These are phyloP conservation scores for Sutorius australiensis DNA, from an alignment of 768 basidiomycete genomes.

Conservation along the genomic window DNA sequence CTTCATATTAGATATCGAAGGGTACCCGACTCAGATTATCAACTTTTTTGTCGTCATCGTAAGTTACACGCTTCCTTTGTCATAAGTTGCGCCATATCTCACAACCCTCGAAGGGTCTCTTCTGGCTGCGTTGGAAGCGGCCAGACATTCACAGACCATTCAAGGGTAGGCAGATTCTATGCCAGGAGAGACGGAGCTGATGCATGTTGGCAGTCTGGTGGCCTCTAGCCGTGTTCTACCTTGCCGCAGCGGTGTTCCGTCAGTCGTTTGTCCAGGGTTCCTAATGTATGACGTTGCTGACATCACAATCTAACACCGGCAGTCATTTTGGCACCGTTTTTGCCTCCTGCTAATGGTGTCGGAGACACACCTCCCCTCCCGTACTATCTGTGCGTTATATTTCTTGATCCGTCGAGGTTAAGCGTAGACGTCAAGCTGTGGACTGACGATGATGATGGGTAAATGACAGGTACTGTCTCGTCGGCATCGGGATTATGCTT, in stretches of 20 bases:
- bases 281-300: no score
- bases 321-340: no score
- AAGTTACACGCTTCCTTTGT: conserved; percentile 12
- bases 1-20: conserved; percentile 54
- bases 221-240: conserved; percentile 52
- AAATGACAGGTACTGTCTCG: no score
- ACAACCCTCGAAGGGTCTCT: conserved; percentile 41
- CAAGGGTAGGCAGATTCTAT: conserved; percentile 34
- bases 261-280: conserved; percentile 16
- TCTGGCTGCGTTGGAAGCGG: conserved; percentile 52
- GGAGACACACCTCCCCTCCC: no score
- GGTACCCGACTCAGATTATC: conserved; percentile 48
- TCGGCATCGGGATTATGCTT: no score
- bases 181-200: conserved; percentile 3
- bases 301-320: no score
- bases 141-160: conserved; percentile 49
- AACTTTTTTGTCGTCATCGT: conserved; percentile 52
- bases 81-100: conserved; percentile 19
- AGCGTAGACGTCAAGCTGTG: no score
- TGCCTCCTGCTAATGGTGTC: no score
- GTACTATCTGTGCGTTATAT: no score
- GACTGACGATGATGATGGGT: no score
- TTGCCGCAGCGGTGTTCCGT: conserved; percentile 50
- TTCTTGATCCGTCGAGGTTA: no score
- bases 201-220: conserved; percentile 42